Percentiles rank a stretch among this genome's conserved stretches.
Evolutionary conservation across 768 basidiomycete genomes (phyloP).

Genomic region (Lentinula lateritia): DNA sequence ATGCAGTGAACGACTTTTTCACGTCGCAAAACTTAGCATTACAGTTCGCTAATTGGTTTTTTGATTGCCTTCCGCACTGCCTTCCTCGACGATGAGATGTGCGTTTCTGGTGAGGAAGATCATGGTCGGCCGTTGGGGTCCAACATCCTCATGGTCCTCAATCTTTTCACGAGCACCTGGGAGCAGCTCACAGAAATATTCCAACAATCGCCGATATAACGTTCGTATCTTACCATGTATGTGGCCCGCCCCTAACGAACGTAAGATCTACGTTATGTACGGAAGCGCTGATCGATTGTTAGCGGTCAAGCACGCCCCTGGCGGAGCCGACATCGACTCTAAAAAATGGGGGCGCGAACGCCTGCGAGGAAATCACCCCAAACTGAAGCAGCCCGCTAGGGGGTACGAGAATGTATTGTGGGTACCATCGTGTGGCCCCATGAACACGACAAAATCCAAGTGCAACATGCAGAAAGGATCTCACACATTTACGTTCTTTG

Average conservation of each 20-base stretch:
- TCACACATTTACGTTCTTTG: constrained; percentile 15
- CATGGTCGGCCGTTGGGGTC: constrained; percentile 8
- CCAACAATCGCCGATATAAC: constrained; percentile 9
- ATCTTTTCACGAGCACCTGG: constrained; percentile 17
- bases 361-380: constrained; percentile 19
- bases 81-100: not conserved
- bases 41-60: not conserved
- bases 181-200: constrained; percentile 5
- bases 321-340: constrained; percentile 17
- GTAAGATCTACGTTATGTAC: not conserved
- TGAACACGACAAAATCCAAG: not conserved
- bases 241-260: constrained; percentile 12
- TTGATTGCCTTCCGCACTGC: not conserved
- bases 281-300: constrained; percentile 14
- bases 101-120: not conserved
- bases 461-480: not conserved
- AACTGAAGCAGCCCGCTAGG: constrained; percentile 14
- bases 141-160: constrained; percentile 17
- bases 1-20: constrained; percentile 9
- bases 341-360: constrained; percentile 18
- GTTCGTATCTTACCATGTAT: constrained; percentile 13
- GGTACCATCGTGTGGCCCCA: not conserved
- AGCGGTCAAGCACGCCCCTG: constrained; percentile 11
- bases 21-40: not conserved
- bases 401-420: not conserved